Evolutionary conservation across 495 filamentous ascomycete genomes (phyloP).

Genomic region (Eremomyces bilateralis): DNA sequence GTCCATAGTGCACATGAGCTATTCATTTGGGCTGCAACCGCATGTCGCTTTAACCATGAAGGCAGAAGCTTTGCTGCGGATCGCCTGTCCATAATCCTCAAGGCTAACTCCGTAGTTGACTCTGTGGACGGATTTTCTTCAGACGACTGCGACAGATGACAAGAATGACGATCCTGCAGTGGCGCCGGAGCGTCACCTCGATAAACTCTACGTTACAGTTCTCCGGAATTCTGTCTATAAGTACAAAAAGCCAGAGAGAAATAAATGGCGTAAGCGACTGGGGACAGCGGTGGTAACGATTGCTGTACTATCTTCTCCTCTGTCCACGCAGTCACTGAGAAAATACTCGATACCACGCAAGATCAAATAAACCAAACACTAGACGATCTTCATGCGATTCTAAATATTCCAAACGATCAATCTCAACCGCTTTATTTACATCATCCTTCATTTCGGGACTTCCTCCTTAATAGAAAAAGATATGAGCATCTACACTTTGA

Average conservation of each 20-base stretch:
- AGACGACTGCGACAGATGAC: no score
- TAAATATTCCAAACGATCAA: not conserved
- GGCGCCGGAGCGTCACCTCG: not conserved
- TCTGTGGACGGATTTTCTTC: no score
- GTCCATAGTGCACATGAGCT: not conserved
- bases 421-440: not conserved
- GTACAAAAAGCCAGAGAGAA: constrained; percentile 1
- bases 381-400: no score
- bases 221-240: not conserved
- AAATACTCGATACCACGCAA: not conserved
- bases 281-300: not conserved
- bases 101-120: no score
- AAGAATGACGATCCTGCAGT: no score
- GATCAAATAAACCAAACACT: not conserved
- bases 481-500: not conserved
- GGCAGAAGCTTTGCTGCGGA: not conserved
- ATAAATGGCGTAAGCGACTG: not conserved
- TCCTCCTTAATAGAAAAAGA: not conserved
- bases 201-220: not conserved
- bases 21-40: no score
- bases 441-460: not conserved
- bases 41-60: constrained; percentile 1
- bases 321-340: constrained; percentile 1
- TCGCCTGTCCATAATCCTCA: not conserved
- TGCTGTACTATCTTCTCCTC: not conserved